Percentiles rank a stretch among this genome's conserved stretches.
Evolutionary conservation across 2,329 filamentous ascomycete species (phyloP).

Genomic region (Pseudopithomyces maydicus): DNA sequence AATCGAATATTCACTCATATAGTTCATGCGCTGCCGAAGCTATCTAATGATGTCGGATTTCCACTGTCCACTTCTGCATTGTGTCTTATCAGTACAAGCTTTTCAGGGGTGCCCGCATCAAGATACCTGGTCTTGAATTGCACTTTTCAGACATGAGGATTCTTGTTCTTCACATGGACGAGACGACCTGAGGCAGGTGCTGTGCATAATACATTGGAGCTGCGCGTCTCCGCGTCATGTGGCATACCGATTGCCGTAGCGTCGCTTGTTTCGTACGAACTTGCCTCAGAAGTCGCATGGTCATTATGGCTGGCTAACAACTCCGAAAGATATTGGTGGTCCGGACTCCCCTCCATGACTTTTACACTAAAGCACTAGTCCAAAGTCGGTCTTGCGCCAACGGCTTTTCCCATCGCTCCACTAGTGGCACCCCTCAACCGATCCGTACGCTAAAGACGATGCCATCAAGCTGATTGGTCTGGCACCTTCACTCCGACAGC

Average conservation of each 20-base stretch:
- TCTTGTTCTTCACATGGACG: neutral
- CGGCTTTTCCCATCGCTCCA: neutral
- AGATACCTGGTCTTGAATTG: no score
- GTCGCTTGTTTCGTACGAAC: neutral
- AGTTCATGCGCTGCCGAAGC: no score
- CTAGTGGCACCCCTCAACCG: neutral
- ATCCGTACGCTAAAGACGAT: neutral
- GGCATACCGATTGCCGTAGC: neutral
- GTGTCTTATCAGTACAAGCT: no score
- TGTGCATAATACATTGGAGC: neutral
- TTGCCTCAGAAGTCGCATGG: neutral
- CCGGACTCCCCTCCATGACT: neutral
- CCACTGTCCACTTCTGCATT: no score
- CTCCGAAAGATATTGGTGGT: neutral
- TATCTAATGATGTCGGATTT: no score
- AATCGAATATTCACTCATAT: no score
- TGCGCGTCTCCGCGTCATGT: neutral
- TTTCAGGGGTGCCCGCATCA: no score
- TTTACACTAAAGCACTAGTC: neutral
- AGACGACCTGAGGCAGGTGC: neutral
- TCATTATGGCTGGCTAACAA: neutral
- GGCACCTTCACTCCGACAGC: neutral
- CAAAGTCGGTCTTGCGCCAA: neutral
- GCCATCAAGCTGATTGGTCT: neutral
- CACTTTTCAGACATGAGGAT: no score